A percentile compares a stretch with the other conserved stretches of the same genome.
These are phyloP conservation scores for Pleurotus tuoliensis DNA, from an alignment of 768 basidiomycete species.

Conservation along the genomic window DNA sequence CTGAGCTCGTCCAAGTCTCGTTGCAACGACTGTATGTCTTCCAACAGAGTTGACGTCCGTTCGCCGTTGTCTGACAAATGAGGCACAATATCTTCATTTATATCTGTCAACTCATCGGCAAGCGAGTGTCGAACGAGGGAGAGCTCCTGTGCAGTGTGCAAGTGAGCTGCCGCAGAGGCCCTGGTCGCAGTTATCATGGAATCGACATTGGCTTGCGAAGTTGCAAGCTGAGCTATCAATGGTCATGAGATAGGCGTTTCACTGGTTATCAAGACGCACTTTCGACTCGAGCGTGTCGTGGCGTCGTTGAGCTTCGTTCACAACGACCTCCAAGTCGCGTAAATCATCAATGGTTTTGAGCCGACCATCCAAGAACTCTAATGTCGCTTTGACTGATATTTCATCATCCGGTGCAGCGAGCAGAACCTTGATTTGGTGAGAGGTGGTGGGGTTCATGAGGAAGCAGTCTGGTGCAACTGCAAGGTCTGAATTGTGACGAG, in stretches of 20 bases:
- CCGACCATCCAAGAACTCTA: slow-evolving; percentile 37
- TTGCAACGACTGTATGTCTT: slow-evolving; percentile 80
- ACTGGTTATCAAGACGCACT: slow-evolving; percentile 34
- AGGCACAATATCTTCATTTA: slow-evolving; percentile 64
- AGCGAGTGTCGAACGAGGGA: slow-evolving; percentile 74
- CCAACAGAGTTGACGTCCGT: slow-evolving; percentile 61
- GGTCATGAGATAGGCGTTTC: slow-evolving; percentile 26
- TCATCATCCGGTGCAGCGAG: slow-evolving; percentile 43
- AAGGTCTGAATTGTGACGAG: slow-evolving; percentile 23
- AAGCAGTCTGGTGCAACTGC: slow-evolving; percentile 5
- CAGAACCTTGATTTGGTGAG: slow-evolving; percentile 41
- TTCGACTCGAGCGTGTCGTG: slow-evolving; percentile 38
- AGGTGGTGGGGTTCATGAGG: slow-evolving; percentile 29
- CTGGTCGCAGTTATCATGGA: slow-evolving; percentile 46
- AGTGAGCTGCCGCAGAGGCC: slow-evolving; percentile 39
- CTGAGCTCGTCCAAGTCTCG: slow-evolving; percentile 73
- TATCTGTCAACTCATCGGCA: slow-evolving; percentile 69
- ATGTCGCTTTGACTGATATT: slow-evolving; percentile 31
- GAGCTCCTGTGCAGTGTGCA: slow-evolving; percentile 67
- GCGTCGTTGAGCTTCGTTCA: slow-evolving; percentile 37
- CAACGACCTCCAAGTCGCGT: slow-evolving; percentile 36
- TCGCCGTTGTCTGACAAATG: slow-evolving; percentile 44
- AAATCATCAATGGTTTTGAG: slow-evolving; percentile 51
- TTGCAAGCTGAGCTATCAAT: slow-evolving; percentile 53
- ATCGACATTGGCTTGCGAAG: slow-evolving; percentile 47